Evolutionary conservation across 352 stramenopile genomes (phyloP), one percentile per base, ranked within the genome.

Genomic region (Phytopythium aichiense): DNA sequence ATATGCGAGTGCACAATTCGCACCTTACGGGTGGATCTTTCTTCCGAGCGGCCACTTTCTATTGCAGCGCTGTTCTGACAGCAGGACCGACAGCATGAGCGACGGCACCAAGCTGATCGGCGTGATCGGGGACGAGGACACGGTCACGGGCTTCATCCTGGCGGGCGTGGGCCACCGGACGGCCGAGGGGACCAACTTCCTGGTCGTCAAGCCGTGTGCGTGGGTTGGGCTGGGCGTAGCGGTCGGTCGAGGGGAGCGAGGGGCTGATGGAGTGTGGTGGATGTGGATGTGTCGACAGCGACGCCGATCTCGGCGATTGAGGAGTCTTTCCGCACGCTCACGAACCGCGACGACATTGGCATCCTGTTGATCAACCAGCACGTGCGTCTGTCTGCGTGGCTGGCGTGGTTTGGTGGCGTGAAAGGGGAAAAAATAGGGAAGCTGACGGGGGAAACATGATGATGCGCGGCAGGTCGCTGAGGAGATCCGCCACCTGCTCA

Each of bases 351-450:
- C 69, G 97, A 99, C 77, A 88, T 99, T 63, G 97, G 89, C 42
- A 99, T 99, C 61, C 96, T 99, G 62, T 84, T 99, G 25, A 99
- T 99, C 69, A 99, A 99, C 78, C 97, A 99, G 77, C 96, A 99
- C 65, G 90, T 95, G 73, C 49, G 84, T 65, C 42, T 3, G 8
- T 18, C 33, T 11, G 25, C 48, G 22, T 28, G 20, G 22, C 7
- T 18, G 23, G 23, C 11, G 16, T 25, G 2, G 0, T 38, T 40
- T 48, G 7, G 12, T 15, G 46, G 46, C 9, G 23, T 30, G 15
- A 35, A 16, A 42, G 37, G 12, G 37, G 20, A 23, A 7, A 23
- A 7, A 48, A 7, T 18, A 43, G 6, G 38, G 40, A 48, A 3
- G 15, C 18, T 48, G 40, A 6, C 15, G 15, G 31, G 31, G 31